Evolutionary conservation across 2,329 filamentous ascomycete genomes (phyloP).

Genomic region (Ceratocystis ficicola): DNA sequence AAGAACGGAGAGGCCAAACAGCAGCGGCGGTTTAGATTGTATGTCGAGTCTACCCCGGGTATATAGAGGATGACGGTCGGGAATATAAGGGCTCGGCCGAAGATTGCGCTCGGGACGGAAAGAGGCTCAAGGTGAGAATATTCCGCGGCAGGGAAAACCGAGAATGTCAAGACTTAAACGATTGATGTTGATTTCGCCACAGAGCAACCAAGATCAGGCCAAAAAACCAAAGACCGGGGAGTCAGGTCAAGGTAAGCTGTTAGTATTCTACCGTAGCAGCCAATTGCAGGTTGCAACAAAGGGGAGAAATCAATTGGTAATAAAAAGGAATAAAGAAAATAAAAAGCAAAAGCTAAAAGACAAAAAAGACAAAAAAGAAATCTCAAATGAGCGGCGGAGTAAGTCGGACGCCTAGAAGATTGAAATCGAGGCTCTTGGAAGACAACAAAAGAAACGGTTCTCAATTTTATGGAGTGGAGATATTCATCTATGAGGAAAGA

Average conservation of each 20-base stretch:
- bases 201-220: background rate
- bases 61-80: conserved; percentile 13
- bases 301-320: conserved; percentile 9
- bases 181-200: background rate
- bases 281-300: conserved; percentile 5
- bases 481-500: background rate
- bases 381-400: conserved; percentile 21
- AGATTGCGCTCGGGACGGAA: conserved; percentile 17
- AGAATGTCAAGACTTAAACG: background rate
- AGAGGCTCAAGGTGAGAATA: background rate
- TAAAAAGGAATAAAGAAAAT: conserved; percentile 5
- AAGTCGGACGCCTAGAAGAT: conserved; percentile 14
- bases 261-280: background rate
- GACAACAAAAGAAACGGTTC: conserved; percentile 10
- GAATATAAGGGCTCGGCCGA: conserved; percentile 21
- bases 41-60: conserved; percentile 1
- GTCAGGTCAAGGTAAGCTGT: background rate
- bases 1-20: background rate
- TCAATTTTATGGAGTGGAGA: conserved; percentile 11
- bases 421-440: conserved; percentile 1
- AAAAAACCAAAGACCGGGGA: background rate
- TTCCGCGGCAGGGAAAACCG: background rate
- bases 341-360: conserved; percentile 6
- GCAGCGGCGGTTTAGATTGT: background rate
- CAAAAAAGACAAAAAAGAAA: background rate